A percentile compares a stretch with the other conserved stretches of the same genome.
phyloP scores from a whole-genome alignment of 352 stramenopile genomes.

The Phytophthora chlamydospora region DNA sequence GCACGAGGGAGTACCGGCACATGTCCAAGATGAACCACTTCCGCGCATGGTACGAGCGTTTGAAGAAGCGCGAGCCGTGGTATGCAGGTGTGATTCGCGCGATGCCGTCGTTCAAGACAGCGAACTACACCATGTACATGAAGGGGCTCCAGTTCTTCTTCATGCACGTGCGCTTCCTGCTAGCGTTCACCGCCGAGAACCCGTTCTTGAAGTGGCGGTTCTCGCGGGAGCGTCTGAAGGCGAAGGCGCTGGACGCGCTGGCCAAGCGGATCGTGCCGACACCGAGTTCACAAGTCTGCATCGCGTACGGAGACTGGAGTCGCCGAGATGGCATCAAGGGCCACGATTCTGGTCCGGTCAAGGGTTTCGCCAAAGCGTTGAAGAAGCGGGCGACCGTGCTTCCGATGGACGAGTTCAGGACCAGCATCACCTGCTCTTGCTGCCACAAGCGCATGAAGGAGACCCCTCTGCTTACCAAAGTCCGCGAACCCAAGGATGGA shows the following conservation, averaged over 20 bases:
- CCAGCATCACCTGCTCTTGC: slow-evolving; percentile 17
- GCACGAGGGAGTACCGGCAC: no score
- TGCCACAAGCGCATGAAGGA: slow-evolving; percentile 12
- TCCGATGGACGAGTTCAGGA: slow-evolving; percentile 21
- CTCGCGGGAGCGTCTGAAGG: background rate
- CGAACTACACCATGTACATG: slow-evolving; percentile 7
- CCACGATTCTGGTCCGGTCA: slow-evolving; percentile 9
- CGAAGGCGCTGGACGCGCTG: background rate
- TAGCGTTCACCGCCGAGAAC: slow-evolving; percentile 4
- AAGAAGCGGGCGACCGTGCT: slow-evolving; percentile 15
- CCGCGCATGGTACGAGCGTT: no score
- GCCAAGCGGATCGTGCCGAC: slow-evolving; percentile 4
- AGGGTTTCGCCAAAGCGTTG: slow-evolving; percentile 15
- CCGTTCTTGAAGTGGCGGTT: slow-evolving; percentile 6
- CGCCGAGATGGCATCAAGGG: slow-evolving; percentile 15
- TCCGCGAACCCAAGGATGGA: background rate
- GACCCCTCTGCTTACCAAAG: background rate
- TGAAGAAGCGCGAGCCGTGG: no score
- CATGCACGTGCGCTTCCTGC: slow-evolving; percentile 1
- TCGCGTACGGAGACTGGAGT: slow-evolving; percentile 21
- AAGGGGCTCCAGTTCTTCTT: slow-evolving; percentile 21
- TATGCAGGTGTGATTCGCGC: background rate
- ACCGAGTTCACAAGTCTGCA: slow-evolving; percentile 4
- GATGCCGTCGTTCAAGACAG: slow-evolving; percentile 33
- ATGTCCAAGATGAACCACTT: no score